A percentile compares a stretch with the other conserved stretches of the same genome.
Conservation (phyloP, 1,284 basidiomycete genomes). For the Cryptococcus hybrid region DNA sequence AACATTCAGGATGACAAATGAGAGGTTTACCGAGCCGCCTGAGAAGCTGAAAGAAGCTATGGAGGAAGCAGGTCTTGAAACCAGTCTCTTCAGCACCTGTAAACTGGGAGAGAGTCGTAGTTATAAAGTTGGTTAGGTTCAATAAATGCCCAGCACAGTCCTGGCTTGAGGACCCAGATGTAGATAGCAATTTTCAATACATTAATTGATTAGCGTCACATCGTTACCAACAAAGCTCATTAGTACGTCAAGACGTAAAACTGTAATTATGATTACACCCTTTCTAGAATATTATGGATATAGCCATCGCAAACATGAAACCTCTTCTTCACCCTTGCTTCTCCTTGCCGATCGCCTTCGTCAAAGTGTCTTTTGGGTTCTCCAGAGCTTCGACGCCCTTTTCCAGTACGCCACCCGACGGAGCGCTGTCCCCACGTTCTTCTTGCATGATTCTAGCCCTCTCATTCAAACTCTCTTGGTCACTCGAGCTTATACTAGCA, state of each 20-base stretch:
- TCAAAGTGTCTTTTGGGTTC: constrained; percentile 18
- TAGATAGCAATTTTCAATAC: too few relatives aligned
- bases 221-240: too few relatives aligned
- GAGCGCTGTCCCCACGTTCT: too few relatives aligned
- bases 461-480: constrained; percentile 30
- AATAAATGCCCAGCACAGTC: too few relatives aligned
- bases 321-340: constrained; percentile 5
- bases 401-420: constrained; percentile 8
- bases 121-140: too few relatives aligned
- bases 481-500: constrained; percentile 30
- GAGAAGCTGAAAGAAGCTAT: constrained; percentile 56
- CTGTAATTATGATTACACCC: too few relatives aligned
- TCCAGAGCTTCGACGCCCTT: constrained; percentile 13
- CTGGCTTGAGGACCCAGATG: too few relatives aligned
- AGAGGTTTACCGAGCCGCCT: constrained; percentile 62
- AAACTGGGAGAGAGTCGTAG: constrained; percentile 52
- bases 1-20: constrained; percentile 50
- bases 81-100: constrained; percentile 58
- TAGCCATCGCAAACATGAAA: background rate
- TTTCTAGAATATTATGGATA: too few relatives aligned
- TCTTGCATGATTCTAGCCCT: constrained; percentile 13
- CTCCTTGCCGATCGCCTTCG: constrained; percentile 3
- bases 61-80: constrained; percentile 54
- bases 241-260: too few relatives aligned
- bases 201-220: too few relatives aligned